Base-by-base conservation (phyloP, 139 green algal species). In the Tetradesmus obliquus region DNA sequence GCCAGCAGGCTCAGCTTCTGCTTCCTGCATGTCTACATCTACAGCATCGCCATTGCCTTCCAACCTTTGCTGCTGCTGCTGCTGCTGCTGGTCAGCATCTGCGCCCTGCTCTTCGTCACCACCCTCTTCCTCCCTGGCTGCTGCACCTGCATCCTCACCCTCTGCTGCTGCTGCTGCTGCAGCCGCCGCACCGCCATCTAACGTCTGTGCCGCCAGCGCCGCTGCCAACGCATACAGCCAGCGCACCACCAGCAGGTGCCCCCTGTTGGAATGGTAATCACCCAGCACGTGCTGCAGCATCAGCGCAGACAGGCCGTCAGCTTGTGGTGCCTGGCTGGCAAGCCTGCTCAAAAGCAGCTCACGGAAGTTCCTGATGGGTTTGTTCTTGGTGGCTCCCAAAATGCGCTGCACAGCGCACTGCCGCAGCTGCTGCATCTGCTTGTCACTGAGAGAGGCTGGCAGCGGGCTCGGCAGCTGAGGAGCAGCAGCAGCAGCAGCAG, bases 351-450 rank as follows among this genome's bases (percentile, higher is more conserved):
- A 92, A 55, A 97, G 86, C 45, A 88, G 53, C 82, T 88, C 90
- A 6, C 93, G 85, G 24, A 91, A 87, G 62, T 93, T 82, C 3
- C 83, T 80, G 19, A 91, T 90, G 7, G 82, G 76, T 13, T 71
- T 91, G 71, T 87, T 62, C 3, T 82, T 86, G 1, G 92, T 82
- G 45, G 88, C 91, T 4, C 82, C 62, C 54, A 97, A 86, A 58
- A 97, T 94, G 81, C 96, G 94, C 84, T 86, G 84, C 55, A 97
- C 79, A 10, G 95, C 96, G 20, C 19, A 85, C 60, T 84, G 92
- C n/a, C 91, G 92, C 90, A 97, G 92, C 20, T 74, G 57, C 2
- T 45, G 62, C 54, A 93, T 79, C 89, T 94, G 82, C 45, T 87
- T 17, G 5, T 80, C 12, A 15, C 66, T 88, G 0, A 96, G 91